Percentiles rank a stretch among this genome's conserved stretches.
phyloP scores from a whole-genome alignment of 2,329 filamentous ascomycete genomes.

The Ascochyta koolunga region DNA sequence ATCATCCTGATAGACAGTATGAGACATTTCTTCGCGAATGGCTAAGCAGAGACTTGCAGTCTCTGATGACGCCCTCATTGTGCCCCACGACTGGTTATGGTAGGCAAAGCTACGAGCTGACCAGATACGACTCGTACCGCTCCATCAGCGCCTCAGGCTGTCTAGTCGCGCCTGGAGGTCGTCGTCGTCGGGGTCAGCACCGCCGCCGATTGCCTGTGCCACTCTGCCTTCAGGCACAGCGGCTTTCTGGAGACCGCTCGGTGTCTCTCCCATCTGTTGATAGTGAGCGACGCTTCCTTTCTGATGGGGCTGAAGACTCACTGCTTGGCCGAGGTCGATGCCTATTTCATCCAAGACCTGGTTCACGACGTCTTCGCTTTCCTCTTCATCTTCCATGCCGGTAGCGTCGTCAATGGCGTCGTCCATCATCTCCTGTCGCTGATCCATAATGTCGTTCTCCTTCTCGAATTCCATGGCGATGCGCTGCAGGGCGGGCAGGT shows the following conservation, averaged over 20 bases:
- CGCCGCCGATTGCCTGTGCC: slow-evolving; percentile 83
- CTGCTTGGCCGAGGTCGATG: slow-evolving; percentile 86
- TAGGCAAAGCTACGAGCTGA: background rate
- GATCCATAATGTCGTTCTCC: slow-evolving; percentile 99
- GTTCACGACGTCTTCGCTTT: slow-evolving; percentile 95
- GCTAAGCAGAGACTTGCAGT: background rate
- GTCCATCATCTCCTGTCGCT: slow-evolving; percentile 99
- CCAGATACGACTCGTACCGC: background rate
- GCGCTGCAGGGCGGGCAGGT: slow-evolving; percentile 89
- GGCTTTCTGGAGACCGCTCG: slow-evolving; percentile 77
- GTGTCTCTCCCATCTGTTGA: slow-evolving; percentile 84
- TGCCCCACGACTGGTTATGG: background rate
- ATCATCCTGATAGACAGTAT: background rate
- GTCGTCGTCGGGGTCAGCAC: slow-evolving; percentile 80
- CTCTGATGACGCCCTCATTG: background rate
- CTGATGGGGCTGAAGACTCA: slow-evolving; percentile 55
- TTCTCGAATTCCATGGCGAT: slow-evolving; percentile 99
- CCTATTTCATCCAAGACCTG: slow-evolving; percentile 97
- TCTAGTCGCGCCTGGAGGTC: slow-evolving; percentile 93
- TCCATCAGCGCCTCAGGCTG: slow-evolving; percentile 68
- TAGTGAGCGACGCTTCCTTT: slow-evolving; percentile 18
- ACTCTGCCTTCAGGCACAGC: slow-evolving; percentile 76
- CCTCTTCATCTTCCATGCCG: slow-evolving; percentile 87
- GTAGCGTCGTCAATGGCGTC: slow-evolving; percentile 98
- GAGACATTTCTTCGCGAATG: background rate